Percentiles rank a stretch among this genome's conserved stretches.
Conservation (phyloP, 768 basidiomycete species). For the Cubamyces sp. region DNA sequence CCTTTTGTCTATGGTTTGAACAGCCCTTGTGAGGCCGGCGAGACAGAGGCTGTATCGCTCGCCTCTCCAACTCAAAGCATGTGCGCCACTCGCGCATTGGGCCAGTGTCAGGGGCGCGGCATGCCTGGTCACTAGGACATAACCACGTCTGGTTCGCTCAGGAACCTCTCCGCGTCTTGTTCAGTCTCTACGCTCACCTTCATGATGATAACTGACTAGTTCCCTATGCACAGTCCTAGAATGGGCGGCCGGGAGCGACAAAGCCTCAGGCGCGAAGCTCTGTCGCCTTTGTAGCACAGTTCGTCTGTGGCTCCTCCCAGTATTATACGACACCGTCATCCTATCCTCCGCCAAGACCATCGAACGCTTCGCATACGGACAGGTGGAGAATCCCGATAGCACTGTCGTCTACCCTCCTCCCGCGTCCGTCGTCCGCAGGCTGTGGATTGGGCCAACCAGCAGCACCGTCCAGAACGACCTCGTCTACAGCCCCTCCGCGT, state of each 20-base stretch:
- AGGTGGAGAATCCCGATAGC: neutral
- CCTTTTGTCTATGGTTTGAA: no score
- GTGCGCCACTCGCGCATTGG: no score
- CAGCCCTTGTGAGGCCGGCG: no score
- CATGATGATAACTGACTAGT: neutral
- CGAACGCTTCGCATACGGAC: constrained; percentile 15
- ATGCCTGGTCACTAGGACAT: no score
- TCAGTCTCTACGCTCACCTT: no score
- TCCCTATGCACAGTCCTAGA: constrained; percentile 14
- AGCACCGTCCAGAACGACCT: constrained; percentile 18
- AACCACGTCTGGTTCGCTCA: no score
- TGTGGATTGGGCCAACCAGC: neutral
- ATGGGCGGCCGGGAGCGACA: neutral
- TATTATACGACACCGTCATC: constrained; percentile 18
- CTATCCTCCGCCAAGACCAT: constrained; percentile 19
- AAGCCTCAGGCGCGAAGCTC: constrained; percentile 3
- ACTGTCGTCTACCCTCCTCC: neutral
- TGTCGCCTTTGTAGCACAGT: constrained; percentile 22
- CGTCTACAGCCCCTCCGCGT: constrained; percentile 37
- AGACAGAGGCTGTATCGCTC: no score
- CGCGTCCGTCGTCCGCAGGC: constrained; percentile 27
- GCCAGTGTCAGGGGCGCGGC: no score
- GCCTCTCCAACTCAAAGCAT: no score
- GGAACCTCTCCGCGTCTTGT: no score
- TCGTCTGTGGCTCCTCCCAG: constrained; percentile 16